Evolutionary conservation across 2,329 filamentous ascomycete species (phyloP), one percentile per base, ranked within the genome.

Genomic region (Diplodia scrobiculata): DNA sequence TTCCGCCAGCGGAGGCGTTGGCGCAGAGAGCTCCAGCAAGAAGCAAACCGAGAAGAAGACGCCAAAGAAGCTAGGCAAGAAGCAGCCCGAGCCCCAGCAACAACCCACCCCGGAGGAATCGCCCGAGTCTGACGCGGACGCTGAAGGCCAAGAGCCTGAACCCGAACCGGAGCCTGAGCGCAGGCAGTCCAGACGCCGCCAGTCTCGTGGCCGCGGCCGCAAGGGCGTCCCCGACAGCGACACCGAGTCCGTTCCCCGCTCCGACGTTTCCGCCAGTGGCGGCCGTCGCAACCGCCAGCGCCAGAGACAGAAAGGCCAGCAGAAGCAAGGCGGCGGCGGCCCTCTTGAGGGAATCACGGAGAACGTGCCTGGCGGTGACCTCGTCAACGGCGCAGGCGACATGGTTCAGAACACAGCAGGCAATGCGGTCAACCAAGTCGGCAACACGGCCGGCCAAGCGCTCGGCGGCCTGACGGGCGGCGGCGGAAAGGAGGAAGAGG

Each of bases 271-370:
- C 67, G 77, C 79, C 34, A 74, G 79, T 48, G 83, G 83, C 68
- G 84, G 84, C 66, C 84, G 85, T 68, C 83, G 84, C 69, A 84
- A 86, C 72, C 79, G 84, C 69, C 83, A 86, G 71, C 79, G 81
- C 65, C 72, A 79, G 72, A 65, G 70, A 63, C 80, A 83, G 76
- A 82, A 83, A 74, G 79, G 82, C 68, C 76, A 77, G 38, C 75
- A 78, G 45, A 68, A 73, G 70, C 70, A 76, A 71, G 75, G 78
- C 64, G 77, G 79, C 67, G 78, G 78, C 36, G 81, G 29, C 10
- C 82, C 82, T 1, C 80, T 87, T 2, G 84, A 82, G 66, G 82
- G 82, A 68, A 84, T 87, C 67, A 82, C 83, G 66, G 85, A 88
- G 72, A 75, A 79, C 60, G 72, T 82, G 1, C 81, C 81, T 10